Conservation (phyloP, 2,329 filamentous ascomycete species). For the Knoxdaviesia capensis region DNA sequence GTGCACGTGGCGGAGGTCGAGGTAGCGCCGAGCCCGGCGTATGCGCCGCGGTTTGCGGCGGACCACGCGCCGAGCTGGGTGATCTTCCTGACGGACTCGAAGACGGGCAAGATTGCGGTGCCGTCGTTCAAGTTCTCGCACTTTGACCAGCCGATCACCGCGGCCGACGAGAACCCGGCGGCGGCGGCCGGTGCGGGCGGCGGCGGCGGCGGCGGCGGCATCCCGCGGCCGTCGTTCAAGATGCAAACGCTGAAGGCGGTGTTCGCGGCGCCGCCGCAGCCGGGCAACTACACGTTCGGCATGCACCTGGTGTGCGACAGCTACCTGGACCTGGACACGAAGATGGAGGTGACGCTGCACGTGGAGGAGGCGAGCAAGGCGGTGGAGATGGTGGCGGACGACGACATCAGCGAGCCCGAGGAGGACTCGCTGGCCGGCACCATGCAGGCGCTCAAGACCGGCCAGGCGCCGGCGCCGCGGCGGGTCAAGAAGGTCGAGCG, state of each 20-base stretch:
- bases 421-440: constrained; percentile 86
- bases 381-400: constrained; percentile 59
- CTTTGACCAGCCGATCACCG: constrained; percentile 78
- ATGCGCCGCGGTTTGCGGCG: constrained; percentile 76
- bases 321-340: constrained; percentile 85
- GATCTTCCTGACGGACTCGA: constrained; percentile 82
- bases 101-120: constrained; percentile 89
- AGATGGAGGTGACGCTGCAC: constrained; percentile 71
- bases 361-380: constrained; percentile 83
- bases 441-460: constrained; percentile 72
- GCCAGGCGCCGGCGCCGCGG: constrained; percentile 36
- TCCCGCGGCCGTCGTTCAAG: constrained; percentile 61
- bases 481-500: constrained; percentile 23
- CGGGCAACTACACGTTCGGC: constrained; percentile 83
- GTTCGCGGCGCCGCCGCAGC: constrained; percentile 83
- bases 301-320: constrained; percentile 89
- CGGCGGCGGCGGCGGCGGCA: too few species aligned
- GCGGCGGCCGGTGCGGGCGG: too few species aligned
- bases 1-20: constrained; percentile 38
- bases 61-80: constrained; percentile 86
- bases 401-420: constrained; percentile 94
- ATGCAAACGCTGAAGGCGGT: constrained; percentile 95
- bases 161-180: constrained; percentile 39
- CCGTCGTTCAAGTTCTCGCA: constrained; percentile 88
- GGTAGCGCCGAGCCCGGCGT: constrained; percentile 65